phyloP scores from a whole-genome alignment of 371 early-diverging fungal species.

The Circinella minor region DNA sequence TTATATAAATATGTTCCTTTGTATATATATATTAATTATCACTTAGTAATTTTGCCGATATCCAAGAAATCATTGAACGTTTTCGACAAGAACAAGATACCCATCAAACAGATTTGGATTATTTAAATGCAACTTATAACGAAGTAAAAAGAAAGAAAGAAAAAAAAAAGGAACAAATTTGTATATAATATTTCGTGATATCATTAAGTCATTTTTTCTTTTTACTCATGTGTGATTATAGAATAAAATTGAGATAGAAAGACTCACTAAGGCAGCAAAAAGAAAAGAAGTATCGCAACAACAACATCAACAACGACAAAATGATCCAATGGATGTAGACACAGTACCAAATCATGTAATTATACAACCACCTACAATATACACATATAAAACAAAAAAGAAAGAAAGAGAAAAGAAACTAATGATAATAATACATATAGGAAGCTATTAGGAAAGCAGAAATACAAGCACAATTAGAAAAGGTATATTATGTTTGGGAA shows the following conservation, averaged over 20 bases:
- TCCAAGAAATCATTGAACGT: slow-evolving; percentile 4
- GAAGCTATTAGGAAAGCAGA: not conserved
- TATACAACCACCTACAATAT: too few species aligned
- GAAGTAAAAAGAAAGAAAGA: slow-evolving; percentile 4
- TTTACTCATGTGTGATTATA: not conserved
- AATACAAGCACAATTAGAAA: not conserved
- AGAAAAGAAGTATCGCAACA: not conserved
- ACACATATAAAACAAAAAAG: not conserved
- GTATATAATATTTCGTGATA: too few species aligned
- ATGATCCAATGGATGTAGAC: not conserved
- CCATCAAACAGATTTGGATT: slow-evolving; percentile 1
- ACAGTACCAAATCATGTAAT: not conserved
- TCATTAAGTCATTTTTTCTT: too few species aligned
- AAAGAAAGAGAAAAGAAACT: not conserved
- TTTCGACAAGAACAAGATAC: slow-evolving; percentile 9
- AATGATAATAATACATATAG: not conserved
- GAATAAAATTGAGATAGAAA: slow-evolving; percentile 5
- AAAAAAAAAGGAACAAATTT: not conserved
- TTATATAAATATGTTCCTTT: not conserved
- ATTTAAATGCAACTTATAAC: slow-evolving; percentile 1
- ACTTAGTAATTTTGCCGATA: slow-evolving; percentile 2
- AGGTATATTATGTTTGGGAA: not conserved
- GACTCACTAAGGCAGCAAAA: slow-evolving; percentile 1
- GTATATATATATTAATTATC: not conserved
- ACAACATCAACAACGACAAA: not conserved